phyloP scores from a whole-genome alignment of 805 yeast species.

The Wickerhamiella australiensis region DNA sequence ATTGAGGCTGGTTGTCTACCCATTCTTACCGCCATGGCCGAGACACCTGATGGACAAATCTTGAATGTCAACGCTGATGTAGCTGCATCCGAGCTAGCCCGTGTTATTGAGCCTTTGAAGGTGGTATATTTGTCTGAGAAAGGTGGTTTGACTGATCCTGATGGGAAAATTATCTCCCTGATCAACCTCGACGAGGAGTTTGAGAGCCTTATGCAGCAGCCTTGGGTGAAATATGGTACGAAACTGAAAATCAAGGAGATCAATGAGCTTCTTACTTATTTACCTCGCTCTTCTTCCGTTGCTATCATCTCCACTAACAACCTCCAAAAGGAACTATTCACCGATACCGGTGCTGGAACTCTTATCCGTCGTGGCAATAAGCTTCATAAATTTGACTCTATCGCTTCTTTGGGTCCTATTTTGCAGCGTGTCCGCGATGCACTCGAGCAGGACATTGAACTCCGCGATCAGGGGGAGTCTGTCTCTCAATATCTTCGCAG shows the following conservation, averaged over 20 bases:
- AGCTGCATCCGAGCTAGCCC: slow-evolving; percentile 95
- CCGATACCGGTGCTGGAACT: slow-evolving; percentile 99
- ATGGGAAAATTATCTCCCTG: slow-evolving; percentile 74
- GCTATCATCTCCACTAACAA: slow-evolving; percentile 94
- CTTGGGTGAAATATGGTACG: slow-evolving; percentile 99
- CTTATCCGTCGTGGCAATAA: slow-evolving; percentile 95
- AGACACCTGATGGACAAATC: slow-evolving; percentile 92
- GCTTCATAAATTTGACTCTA: slow-evolving; percentile 50
- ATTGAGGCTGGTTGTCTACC: slow-evolving; percentile 96
- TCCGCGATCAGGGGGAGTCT: slow-evolving; percentile 54
- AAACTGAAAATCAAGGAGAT: slow-evolving; percentile 94
- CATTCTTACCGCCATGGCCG: slow-evolving; percentile 90
- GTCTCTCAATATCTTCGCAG: slow-evolving; percentile 72
- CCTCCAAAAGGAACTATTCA: slow-evolving; percentile 90
- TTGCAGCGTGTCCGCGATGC: slow-evolving; percentile 62
- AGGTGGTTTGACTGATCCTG: slow-evolving; percentile 93
- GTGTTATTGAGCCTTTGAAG: slow-evolving; percentile 93
- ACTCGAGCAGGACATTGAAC: slow-evolving; percentile 62
- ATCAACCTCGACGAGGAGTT: slow-evolving; percentile 95
- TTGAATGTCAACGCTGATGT: slow-evolving; percentile 97
- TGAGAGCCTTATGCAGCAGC: slow-evolving; percentile 75
- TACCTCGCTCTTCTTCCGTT: slow-evolving; percentile 95
- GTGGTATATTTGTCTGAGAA: slow-evolving; percentile 93
- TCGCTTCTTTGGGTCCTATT: slow-evolving; percentile 44
- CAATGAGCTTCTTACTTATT: slow-evolving; percentile 80